phyloP scores from a whole-genome alignment of 345 rosid species.

The Populus pruinosa region DNA sequence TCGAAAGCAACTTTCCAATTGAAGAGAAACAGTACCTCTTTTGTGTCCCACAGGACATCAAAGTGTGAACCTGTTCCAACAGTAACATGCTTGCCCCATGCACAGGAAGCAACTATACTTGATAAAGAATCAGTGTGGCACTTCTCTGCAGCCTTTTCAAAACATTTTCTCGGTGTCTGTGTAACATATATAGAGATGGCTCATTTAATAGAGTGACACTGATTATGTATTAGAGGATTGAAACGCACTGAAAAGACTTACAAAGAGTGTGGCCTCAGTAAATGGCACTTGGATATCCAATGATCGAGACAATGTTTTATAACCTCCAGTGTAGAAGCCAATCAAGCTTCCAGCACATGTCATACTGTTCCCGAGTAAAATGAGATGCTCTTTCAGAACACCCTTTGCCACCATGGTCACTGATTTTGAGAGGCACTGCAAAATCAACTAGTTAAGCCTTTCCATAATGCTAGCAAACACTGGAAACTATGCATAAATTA shows the following conservation, averaged over 20 bases:
- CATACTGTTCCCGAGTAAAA: constrained; percentile 85
- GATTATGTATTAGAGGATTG: background rate
- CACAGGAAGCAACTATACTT: constrained; percentile 84
- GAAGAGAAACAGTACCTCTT: constrained; percentile 35
- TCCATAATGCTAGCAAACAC: background rate
- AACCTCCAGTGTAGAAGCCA: constrained; percentile 88
- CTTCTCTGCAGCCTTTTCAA: constrained; percentile 91
- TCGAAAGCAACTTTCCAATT: background rate
- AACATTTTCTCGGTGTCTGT: constrained; percentile 82
- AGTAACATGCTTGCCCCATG: constrained; percentile 89
- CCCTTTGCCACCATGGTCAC: constrained; percentile 83
- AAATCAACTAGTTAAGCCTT: constrained; percentile 4
- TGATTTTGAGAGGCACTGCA: constrained; percentile 88
- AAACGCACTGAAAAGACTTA: constrained; percentile 32
- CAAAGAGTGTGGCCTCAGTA: constrained; percentile 89
- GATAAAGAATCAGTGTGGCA: constrained; percentile 68
- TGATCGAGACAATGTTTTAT: constrained; percentile 65
- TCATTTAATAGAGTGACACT: background rate
- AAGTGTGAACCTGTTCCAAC: constrained; percentile 94
- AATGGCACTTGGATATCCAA: constrained; percentile 86
- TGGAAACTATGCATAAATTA: background rate
- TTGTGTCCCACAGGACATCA: constrained; percentile 68
- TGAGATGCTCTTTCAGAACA: constrained; percentile 77
- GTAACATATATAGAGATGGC: constrained; percentile 7
- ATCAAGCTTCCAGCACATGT: constrained; percentile 79